Evolutionary conservation across 176 grass and related monocot genomes (phyloP).

Genomic region (Themeda triandra): DNA sequence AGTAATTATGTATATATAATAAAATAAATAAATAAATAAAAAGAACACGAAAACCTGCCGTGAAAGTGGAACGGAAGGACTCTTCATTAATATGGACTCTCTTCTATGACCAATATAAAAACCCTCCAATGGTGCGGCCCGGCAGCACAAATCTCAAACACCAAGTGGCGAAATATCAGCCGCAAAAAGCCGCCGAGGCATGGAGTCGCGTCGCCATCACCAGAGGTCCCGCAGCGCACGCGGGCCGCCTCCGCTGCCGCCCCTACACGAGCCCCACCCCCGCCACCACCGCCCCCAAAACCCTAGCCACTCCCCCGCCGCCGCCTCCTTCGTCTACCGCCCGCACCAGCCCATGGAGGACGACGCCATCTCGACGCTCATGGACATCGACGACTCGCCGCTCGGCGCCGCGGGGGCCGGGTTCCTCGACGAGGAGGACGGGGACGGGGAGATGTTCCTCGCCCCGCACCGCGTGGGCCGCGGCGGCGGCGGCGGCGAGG

Average conservation of each 20-base stretch:
- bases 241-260: not conserved
- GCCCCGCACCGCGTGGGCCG: constrained; percentile 10
- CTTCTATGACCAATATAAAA: not conserved
- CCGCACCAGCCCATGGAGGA: constrained; percentile 24
- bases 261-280: not conserved
- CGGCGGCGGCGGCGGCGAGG: not conserved
- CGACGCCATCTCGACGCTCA: constrained; percentile 48
- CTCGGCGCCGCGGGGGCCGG: constrained; percentile 20
- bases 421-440: constrained; percentile 41
- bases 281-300: constrained; percentile 14
- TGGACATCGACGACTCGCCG: constrained; percentile 63
- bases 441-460: constrained; percentile 29
- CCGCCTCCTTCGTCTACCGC: not conserved
- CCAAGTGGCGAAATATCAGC: not conserved
- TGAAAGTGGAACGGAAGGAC: not conserved
- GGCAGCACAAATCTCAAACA: constrained; percentile 27
- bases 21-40: too few relatives aligned
- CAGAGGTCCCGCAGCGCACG: constrained; percentile 27
- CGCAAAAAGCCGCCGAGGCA: not conserved
- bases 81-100: too few relatives aligned
- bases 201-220: constrained; percentile 32
- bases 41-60: too few relatives aligned
- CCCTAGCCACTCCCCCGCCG: not conserved
- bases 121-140: not conserved
- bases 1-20: too few relatives aligned